Evolutionary conservation across 805 yeast species (phyloP).

Genomic region (Metschnikowia koreensis): DNA sequence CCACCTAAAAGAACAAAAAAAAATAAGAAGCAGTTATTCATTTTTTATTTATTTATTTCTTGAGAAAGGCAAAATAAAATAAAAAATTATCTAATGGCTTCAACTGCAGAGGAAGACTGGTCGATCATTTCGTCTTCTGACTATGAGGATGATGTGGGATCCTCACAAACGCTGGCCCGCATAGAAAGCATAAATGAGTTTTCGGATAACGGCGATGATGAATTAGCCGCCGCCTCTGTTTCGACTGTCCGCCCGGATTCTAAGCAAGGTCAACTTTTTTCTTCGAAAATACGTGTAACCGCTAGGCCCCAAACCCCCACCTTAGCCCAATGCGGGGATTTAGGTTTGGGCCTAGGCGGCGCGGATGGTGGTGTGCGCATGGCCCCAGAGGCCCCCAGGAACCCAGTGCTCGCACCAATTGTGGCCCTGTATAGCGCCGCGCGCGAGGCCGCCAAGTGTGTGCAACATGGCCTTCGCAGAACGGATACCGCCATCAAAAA

Average conservation of each 20-base stretch:
- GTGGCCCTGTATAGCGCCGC: not conserved
- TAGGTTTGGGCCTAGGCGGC: not conserved
- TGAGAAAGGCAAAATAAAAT: not conserved
- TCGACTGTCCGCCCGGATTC: conserved; percentile 4
- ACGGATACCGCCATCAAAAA: not conserved
- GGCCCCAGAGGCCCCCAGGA: not conserved
- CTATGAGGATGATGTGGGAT: conserved; percentile 28
- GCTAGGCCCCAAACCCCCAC: not conserved
- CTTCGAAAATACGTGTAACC: not conserved
- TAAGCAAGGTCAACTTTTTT: not conserved
- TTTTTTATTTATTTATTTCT: too few relatives aligned
- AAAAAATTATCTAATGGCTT: not conserved
- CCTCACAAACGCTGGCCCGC: conserved; percentile 1
- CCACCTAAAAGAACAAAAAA: not conserved
- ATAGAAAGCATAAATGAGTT: not conserved
- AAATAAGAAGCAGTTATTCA: not conserved
- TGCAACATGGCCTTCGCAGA: not conserved
- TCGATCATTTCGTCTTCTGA: conserved; percentile 45
- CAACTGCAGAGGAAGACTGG: conserved; percentile 42
- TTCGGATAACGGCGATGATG: not conserved
- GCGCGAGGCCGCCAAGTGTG: not conserved
- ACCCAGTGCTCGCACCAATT: not conserved
- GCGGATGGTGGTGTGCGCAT: not conserved
- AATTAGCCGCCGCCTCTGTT: conserved; percentile 6
- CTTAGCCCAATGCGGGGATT: not conserved